These are phyloP conservation scores for Trichoderma oligosporum DNA, from an alignment of 2,329 filamentous ascomycete species.

Conservation along the genomic window DNA sequence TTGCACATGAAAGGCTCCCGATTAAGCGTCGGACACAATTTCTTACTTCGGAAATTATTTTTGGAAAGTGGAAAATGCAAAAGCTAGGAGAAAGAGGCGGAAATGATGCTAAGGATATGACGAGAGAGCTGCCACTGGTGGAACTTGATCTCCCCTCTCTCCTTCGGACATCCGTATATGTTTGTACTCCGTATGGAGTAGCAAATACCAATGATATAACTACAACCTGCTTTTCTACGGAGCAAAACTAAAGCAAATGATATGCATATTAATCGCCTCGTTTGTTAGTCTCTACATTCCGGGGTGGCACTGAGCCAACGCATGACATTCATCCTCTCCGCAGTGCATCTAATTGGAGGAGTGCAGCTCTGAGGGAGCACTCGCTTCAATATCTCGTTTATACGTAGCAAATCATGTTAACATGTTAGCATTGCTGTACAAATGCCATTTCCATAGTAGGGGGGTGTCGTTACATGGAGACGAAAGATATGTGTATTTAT, in stretches of 20 bases:
- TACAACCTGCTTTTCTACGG: background rate
- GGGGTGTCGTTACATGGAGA: no score
- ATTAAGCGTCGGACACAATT: background rate
- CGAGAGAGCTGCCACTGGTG: background rate
- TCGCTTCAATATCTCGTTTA: background rate
- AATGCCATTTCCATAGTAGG: no score
- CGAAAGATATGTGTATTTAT: background rate
- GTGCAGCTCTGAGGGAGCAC: background rate
- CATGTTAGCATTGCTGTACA: background rate
- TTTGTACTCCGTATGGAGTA: background rate
- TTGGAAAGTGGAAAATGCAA: background rate
- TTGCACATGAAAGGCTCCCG: background rate
- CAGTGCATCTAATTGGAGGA: background rate
- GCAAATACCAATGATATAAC: background rate
- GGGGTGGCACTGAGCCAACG: background rate
- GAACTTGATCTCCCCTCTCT: background rate
- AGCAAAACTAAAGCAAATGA: constrained; percentile 3
- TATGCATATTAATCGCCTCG: constrained; percentile 11
- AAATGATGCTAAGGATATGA: background rate
- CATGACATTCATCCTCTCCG: constrained; percentile 2
- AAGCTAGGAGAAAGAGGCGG: background rate
- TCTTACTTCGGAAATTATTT: background rate
- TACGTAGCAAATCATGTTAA: no score
- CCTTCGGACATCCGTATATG: background rate
- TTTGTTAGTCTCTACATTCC: background rate